phyloP scores from a whole-genome alignment of 2,329 filamentous ascomycete species.

The Lasiodiplodia citricola region DNA sequence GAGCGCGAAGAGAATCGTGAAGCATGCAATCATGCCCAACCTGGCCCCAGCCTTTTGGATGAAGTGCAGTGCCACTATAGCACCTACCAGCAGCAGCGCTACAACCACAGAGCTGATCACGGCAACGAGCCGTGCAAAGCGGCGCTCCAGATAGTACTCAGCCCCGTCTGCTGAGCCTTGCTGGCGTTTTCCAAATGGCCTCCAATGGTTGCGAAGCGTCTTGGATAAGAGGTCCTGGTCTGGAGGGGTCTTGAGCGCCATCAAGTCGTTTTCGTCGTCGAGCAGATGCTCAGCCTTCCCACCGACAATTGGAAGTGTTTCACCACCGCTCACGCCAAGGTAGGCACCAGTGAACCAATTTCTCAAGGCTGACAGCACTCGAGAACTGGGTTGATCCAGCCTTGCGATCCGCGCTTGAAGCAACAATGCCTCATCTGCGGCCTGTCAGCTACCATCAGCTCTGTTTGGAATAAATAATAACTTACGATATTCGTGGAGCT shows the following conservation, averaged over 20 bases:
- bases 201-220: no score
- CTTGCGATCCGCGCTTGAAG: background rate
- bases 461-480: accelerated
- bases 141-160: background rate
- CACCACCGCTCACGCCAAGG: background rate
- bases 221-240: background rate
- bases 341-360: background rate
- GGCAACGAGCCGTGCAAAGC: background rate
- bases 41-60: background rate
- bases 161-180: background rate
- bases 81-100: background rate
- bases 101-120: background rate
- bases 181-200: no score
- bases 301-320: background rate
- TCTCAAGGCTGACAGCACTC: background rate
- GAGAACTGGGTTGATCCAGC: background rate
- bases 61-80: background rate
- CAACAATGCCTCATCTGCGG: background rate
- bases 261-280: background rate
- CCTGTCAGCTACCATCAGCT: background rate
- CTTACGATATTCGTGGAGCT: background rate
- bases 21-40: background rate
- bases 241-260: background rate
- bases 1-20: constrained; percentile 33
- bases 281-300: background rate